Evolutionary conservation across 768 basidiomycete species (phyloP).

Genomic region (Brasilioporus rufonigricans): DNA sequence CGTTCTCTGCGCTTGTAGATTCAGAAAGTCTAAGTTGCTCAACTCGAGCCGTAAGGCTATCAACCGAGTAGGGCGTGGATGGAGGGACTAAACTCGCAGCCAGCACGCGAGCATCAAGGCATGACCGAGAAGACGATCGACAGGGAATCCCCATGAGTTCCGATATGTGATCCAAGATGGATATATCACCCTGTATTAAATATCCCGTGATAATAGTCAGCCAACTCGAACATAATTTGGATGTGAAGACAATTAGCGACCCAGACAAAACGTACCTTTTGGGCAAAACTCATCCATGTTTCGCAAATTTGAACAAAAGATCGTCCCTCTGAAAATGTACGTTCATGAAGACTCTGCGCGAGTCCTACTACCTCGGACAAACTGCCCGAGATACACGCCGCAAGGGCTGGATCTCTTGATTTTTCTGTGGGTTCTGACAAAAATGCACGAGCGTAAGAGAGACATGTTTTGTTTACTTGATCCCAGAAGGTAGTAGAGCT

Average conservation of each 20-base stretch:
- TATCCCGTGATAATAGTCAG: not conserved
- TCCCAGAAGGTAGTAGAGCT: slow-evolving; percentile 67
- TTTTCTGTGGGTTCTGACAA: slow-evolving; percentile 11
- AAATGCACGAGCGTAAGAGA: slow-evolving; percentile 28
- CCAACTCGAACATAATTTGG: not conserved
- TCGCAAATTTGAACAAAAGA: slow-evolving; percentile 67
- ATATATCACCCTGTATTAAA: slow-evolving; percentile 44
- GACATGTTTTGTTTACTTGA: slow-evolving; percentile 53
- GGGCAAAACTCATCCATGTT: slow-evolving; percentile 67
- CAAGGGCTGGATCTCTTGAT: slow-evolving; percentile 28
- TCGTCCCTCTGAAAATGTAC: slow-evolving; percentile 45
- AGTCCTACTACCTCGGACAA: slow-evolving; percentile 44
- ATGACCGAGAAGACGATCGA: slow-evolving; percentile 2
- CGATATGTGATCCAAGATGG: slow-evolving; percentile 46
- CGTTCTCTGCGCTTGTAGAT: not conserved
- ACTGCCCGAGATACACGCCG: slow-evolving; percentile 39
- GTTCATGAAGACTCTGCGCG: slow-evolving; percentile 37
- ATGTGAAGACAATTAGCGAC: not conserved
- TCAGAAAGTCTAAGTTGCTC: slow-evolving; percentile 21
- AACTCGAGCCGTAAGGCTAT: slow-evolving; percentile 17
- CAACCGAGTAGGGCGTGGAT: slow-evolving; percentile 12
- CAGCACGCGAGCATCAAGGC: not conserved
- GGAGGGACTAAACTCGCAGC: not conserved
- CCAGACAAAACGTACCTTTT: slow-evolving; percentile 43
- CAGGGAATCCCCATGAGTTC: slow-evolving; percentile 33